These are phyloP conservation scores for Sparassis latifolia DNA, from an alignment of 1,284 basidiomycete genomes.

Conservation along the genomic window DNA sequence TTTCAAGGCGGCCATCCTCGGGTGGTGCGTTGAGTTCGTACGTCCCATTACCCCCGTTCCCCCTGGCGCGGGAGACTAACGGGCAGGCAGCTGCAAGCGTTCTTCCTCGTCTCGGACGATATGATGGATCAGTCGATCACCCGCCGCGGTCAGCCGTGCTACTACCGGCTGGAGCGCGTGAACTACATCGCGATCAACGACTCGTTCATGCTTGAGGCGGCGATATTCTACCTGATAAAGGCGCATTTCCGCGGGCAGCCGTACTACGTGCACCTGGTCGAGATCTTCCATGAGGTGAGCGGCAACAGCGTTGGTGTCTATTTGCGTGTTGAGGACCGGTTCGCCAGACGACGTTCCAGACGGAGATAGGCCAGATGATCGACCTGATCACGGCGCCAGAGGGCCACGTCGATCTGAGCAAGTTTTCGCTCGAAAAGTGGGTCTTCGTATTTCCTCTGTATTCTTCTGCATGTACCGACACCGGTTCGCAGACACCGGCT, in stretches of 20 bases:
- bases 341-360: slow-evolving; percentile 79
- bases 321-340: not conserved
- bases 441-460: slow-evolving; percentile 14
- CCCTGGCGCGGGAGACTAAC: not conserved
- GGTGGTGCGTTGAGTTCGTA: slow-evolving; percentile 95
- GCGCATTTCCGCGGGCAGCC: slow-evolving; percentile 78
- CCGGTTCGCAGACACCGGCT: slow-evolving; percentile 64
- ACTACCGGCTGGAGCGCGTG: slow-evolving; percentile 78
- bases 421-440: slow-evolving; percentile 83
- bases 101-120: slow-evolving; percentile 96
- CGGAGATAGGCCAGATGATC: slow-evolving; percentile 93
- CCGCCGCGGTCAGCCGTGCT: slow-evolving; percentile 96
- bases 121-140: slow-evolving; percentile 97
- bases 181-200: slow-evolving; percentile 95
- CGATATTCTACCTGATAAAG: slow-evolving; percentile 90
- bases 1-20: slow-evolving; percentile 83
- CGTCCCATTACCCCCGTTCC: slow-evolving; percentile 25
- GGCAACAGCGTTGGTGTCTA: not conserved
- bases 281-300: slow-evolving; percentile 82
- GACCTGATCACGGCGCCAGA: slow-evolving; percentile 96
- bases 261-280: slow-evolving; percentile 87
- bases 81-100: slow-evolving; percentile 82
- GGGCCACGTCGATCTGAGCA: slow-evolving; percentile 79
- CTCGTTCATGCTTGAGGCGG: slow-evolving; percentile 92
- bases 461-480: not conserved